Evolutionary conservation across 805 yeast species (phyloP).

Genomic region (Zygoascus bituminiphila): DNA sequence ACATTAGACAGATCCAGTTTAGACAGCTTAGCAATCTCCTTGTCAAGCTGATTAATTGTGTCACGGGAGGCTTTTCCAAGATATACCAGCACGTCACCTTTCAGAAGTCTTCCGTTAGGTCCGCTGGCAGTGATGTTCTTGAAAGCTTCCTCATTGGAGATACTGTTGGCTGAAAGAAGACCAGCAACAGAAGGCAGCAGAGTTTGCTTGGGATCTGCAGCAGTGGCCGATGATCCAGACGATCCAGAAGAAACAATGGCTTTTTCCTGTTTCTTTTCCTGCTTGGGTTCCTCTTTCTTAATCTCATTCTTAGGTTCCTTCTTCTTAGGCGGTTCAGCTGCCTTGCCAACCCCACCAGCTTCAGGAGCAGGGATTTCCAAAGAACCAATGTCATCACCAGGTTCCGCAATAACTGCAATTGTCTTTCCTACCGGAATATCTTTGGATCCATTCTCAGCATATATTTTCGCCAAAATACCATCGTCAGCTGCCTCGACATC

Average conservation of each 20-base stretch:
- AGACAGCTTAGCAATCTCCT: conserved; percentile 43
- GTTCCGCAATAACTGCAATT: conserved; percentile 84
- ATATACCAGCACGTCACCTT: conserved; percentile 85
- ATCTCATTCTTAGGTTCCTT: conserved; percentile 1
- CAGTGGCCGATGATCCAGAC: conserved; percentile 11
- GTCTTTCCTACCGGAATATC: conserved; percentile 81
- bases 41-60: conserved; percentile 44
- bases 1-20: conserved; percentile 71
- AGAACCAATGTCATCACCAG: conserved; percentile 67
- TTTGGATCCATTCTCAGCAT: conserved; percentile 59
- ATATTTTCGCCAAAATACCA: conserved; percentile 76
- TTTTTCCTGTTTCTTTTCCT: conserved; percentile 2
- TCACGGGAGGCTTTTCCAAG: conserved; percentile 62
- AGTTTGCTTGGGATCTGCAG: conserved; percentile 59
- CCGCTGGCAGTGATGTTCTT: conserved; percentile 75
- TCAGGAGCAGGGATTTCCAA: conserved; percentile 46
- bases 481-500: conserved; percentile 96
- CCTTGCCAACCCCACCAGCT: conserved; percentile 19
- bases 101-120: conserved; percentile 76
- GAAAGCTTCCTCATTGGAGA: conserved; percentile 64
- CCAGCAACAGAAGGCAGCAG: conserved; percentile 73
- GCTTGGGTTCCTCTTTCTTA: conserved; percentile 1
- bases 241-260: not conserved
- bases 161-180: conserved; percentile 51
- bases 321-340: conserved; percentile 10